phyloP scores from a whole-genome alignment of 1,139 yeast genomes.

The Lodderomyces parapsilosis region DNA sequence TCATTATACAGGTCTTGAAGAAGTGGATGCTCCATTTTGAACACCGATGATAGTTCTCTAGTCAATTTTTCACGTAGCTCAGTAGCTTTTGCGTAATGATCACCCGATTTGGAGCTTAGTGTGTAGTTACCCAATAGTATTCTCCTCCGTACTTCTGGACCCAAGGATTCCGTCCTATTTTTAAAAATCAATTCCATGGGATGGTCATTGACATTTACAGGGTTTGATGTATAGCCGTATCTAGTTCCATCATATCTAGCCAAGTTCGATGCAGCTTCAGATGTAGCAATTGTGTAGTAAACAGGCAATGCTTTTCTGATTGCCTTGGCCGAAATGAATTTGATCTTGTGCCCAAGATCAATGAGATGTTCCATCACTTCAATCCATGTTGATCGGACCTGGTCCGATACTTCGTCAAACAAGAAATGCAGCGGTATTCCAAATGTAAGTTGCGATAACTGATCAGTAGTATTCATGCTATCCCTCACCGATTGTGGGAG shows the following conservation, averaged over 20 bases:
- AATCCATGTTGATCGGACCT: slow-evolving; percentile 48
- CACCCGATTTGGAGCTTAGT: slow-evolving; percentile 72
- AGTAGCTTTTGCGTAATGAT: slow-evolving; percentile 78
- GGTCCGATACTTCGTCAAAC: slow-evolving; percentile 52
- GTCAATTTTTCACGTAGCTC: slow-evolving; percentile 59
- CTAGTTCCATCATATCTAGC: slow-evolving; percentile 89
- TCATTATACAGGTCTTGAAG: slow-evolving; percentile 13
- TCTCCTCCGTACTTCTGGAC: slow-evolving; percentile 79
- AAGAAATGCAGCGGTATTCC: slow-evolving; percentile 75
- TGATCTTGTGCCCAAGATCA: slow-evolving; percentile 53
- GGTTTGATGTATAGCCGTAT: slow-evolving; percentile 51
- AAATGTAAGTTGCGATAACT: slow-evolving; percentile 33
- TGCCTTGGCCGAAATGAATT: slow-evolving; percentile 68
- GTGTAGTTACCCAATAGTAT: slow-evolving; percentile 85
- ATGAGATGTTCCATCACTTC: slow-evolving; percentile 41
- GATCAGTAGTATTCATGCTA: slow-evolving; percentile 14
- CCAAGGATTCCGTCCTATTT: slow-evolving; percentile 69
- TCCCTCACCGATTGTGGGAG: slow-evolving; percentile 39
- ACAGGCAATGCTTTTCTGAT: slow-evolving; percentile 70
- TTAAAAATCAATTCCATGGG: slow-evolving; percentile 37
- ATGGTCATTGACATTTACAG: slow-evolving; percentile 29
- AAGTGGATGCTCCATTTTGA: slow-evolving; percentile 51
- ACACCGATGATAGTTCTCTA: slow-evolving; percentile 63
- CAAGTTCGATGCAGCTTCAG: slow-evolving; percentile 92
- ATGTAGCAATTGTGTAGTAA: slow-evolving; percentile 84